Base-by-base conservation (phyloP, 306 rosid species). In the Lupinus albus region DNA sequence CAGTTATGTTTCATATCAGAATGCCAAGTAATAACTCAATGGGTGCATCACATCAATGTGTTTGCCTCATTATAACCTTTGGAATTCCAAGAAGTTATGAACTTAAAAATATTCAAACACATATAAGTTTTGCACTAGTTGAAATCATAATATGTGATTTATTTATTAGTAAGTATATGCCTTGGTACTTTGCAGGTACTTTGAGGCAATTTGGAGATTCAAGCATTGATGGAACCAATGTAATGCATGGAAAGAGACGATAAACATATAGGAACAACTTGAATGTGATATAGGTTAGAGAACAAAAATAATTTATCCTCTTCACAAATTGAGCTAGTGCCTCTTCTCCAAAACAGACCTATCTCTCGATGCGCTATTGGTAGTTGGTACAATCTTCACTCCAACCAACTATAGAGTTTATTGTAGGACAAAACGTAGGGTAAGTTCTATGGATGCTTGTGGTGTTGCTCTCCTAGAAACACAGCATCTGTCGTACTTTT, bases 1-100 rank as follows among this genome's bases (percentile, higher is more conserved):
- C 61, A 12, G 48, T 55, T 8, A 64, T 74, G 10, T 74, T 47
- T 18, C 45, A 35, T 64, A 64, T 7, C 47, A 35, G 12, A 55
- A 45, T 28, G 41, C 48, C 62, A 57, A 49, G 17, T 17, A 33
- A 56, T 46, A 10, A 35, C 21, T 36, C 53, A 16, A 39, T 12
- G 21, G 62, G 57, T 8, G 21, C 35, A 15, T 14, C 5, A 48
- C 14, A 28, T 20, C 10, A 13, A 21, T 4, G 14, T n/a, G 56
- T 21, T 48, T 21, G 4, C 61, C 55, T 57, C 20, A 9, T 38
- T 47, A 20, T 2, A 36, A 5, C 21, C 46, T 46, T 18, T 52
- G n/a, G 36, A 28, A 15, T 16, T 49, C 70, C 12, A 33, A 32
- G 30, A 61, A 13, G 6, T 54, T 54, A 64, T 18, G 13, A 41